Conservation (phyloP, 2,329 filamentous ascomycete genomes). For the Madurella mycetomatis region DNA sequence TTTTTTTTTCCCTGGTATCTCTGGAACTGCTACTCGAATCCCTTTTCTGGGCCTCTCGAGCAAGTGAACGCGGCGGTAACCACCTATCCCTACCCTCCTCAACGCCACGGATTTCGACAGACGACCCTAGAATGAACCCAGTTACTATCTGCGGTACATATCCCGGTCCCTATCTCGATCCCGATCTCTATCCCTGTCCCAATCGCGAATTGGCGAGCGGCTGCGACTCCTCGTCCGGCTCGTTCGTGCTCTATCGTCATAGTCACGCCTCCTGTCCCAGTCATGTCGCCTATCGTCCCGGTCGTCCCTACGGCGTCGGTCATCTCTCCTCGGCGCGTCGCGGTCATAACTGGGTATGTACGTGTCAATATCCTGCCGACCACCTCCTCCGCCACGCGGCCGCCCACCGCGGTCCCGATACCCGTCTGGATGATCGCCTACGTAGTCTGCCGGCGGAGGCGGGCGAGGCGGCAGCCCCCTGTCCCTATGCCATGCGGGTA, state of each 20-base stretch:
- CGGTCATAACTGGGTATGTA: conserved; percentile 47
- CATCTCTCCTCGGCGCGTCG: conserved; percentile 36
- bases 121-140: not conserved
- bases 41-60: no score
- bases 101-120: not conserved
- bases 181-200: conserved; percentile 38
- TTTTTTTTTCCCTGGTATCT: no score
- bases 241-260: conserved; percentile 35
- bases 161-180: conserved; percentile 49
- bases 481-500: conserved; percentile 54
- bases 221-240: conserved; percentile 44
- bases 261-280: conserved; percentile 31
- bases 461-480: conserved; percentile 47
- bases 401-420: conserved; percentile 32
- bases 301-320: conserved; percentile 37
- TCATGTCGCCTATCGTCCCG: conserved; percentile 37
- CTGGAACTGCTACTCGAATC: no score
- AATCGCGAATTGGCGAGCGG: conserved; percentile 38
- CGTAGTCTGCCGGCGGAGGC: conserved; percentile 41
- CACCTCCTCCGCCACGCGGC: conserved; percentile 21
- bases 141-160: conserved; percentile 44
- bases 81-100: not conserved
- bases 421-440: conserved; percentile 39
- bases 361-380: conserved; percentile 39
- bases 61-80: no score